phyloP scores from a whole-genome alignment of 495 filamentous ascomycete genomes.

The Terfezia boudieri region DNA sequence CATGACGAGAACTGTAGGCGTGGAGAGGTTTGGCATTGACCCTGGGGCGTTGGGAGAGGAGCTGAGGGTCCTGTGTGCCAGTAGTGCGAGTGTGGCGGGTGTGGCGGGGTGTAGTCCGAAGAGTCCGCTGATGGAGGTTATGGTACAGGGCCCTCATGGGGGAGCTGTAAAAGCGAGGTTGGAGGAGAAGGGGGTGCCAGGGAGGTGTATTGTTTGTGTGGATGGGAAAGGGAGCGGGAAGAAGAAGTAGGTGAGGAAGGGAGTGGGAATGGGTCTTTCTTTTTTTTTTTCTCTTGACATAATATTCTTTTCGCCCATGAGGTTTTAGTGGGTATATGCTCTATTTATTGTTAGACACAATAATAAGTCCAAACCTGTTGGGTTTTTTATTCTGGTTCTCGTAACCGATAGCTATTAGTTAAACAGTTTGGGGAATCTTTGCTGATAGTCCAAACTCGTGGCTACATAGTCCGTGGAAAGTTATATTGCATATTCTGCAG shows the following conservation, averaged over 20 bases:
- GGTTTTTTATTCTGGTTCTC: too few relatives aligned
- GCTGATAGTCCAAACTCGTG: too few relatives aligned
- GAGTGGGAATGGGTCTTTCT: too few relatives aligned
- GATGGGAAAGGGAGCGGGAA: constrained; percentile 55
- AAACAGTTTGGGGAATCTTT: too few relatives aligned
- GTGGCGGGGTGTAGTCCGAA: constrained; percentile 35
- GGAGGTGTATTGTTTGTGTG: constrained; percentile 35
- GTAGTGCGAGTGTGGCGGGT: constrained; percentile 43
- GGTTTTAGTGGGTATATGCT: too few relatives aligned
- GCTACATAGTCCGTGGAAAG: too few relatives aligned
- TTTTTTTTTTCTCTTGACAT: too few relatives aligned
- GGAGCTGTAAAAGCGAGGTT: constrained; percentile 38
- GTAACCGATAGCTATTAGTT: too few relatives aligned
- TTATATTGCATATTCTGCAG: too few relatives aligned
- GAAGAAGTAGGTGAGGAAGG: constrained; percentile 22
- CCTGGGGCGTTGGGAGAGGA: constrained; percentile 43
- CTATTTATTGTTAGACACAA: too few relatives aligned
- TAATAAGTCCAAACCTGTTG: too few relatives aligned
- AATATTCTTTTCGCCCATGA: too few relatives aligned
- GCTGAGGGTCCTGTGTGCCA: constrained; percentile 46
- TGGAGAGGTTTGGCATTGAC: constrained; percentile 41
- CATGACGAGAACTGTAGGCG: constrained; percentile 37
- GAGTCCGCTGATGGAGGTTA: constrained; percentile 44
- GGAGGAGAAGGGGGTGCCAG: constrained; percentile 34
- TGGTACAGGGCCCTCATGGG: constrained; percentile 47